Base-by-base conservation (phyloP, 2,329 filamentous ascomycete genomes). In the Calonectria pseudoreteaudii region DNA sequence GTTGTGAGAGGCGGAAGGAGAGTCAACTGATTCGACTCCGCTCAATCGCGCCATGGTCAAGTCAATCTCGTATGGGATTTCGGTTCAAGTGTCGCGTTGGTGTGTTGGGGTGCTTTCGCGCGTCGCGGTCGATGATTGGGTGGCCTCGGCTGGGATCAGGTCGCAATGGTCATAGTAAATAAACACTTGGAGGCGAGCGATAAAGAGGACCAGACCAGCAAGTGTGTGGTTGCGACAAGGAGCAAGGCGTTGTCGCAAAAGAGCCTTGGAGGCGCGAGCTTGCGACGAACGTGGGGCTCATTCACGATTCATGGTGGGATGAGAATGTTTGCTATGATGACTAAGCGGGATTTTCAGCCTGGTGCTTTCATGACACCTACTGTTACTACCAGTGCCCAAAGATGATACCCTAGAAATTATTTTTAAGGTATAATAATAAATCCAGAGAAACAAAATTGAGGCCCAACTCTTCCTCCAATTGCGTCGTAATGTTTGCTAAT, bases 31-130 rank as follows among this genome's bases (percentile, higher is more conserved):
- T 26, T 76, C 78, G 34, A 77, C 78, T 34, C 74, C 75, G 41
- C 79, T 80, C 10, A 80, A 56, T 23, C 78, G 78, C 13, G 78
- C 78, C 78, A 80, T 80, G 18, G 9, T 67, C 10, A 6, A 14
- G 23, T 31, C 23, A 38, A 41, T 18, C 3, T 41, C 9, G 56
- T 26, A 16, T 38, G n/a, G 23, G 23, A 38, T 62, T 62, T 41
- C 34, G 14, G 23, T 18, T 26, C 8, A 13, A 14, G 8, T 38
- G 56, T 41, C 56, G 56, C 56, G 56, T 62, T 41, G 23, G 23
- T 62, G 26, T 56, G 41, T 3, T 34, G 2, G 18, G 28, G 23
- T 41, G 34, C 34, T 38, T 36, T 28, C 13, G 56, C 56, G 56
- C 56, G 56, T 38, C 36, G 34, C n/a, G 20, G 56, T 62, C 23